Base-by-base conservation (phyloP, 140 eudicot genomes). In the Bidens hawaiensis region DNA sequence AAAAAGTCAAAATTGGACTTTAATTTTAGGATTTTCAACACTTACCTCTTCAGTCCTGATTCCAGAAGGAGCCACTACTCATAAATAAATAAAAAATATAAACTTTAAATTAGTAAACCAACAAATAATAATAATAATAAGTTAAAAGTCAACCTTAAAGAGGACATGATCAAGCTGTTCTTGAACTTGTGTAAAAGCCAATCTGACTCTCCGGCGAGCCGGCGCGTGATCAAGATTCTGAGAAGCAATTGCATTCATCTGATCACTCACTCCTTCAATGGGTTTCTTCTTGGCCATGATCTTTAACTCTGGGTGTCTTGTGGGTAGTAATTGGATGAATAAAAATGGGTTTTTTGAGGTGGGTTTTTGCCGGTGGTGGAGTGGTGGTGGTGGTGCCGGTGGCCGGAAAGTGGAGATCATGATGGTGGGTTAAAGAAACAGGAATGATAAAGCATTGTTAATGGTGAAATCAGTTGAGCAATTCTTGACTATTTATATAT, bases 21-120 rank as follows among this genome's bases (percentile, higher is more conserved):
- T 38, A 38, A 38, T 38, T 38, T 11, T 1, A 7, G 12, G 1
- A 36, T n/a, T n/a, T n/a, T n/a, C n/a, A n/a, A n/a, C n/a, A 21
- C 51, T 71, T 60, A 90, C 95, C 95, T 90, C 97, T 38, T 90
- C 94, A n/a, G 93, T 79, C 77, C 94, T 86, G 84, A 90, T 86
- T 57, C 78, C 97, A 43, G 75, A 25, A 53, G 97, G 84, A 77
- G 90, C 90, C 81, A 77, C 93, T 86, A 38, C 3, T 5, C 71
- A 69, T 10, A 26, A 48, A 24, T 43, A 54, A 68, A 6, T 22
- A 17, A 4, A 18, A 65, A 0, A 64, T 23, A 4, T 45, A 19
- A 47, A 11, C 52, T 45, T 21, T 8, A 15, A 41, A 36, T 34
- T 25, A 56, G 25, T 9, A 46, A 43, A 51, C 19, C 1, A 28